phyloP scores from a whole-genome alignment of 2,329 filamentous ascomycete genomes.

The Verticillium nonalfalfae region DNA sequence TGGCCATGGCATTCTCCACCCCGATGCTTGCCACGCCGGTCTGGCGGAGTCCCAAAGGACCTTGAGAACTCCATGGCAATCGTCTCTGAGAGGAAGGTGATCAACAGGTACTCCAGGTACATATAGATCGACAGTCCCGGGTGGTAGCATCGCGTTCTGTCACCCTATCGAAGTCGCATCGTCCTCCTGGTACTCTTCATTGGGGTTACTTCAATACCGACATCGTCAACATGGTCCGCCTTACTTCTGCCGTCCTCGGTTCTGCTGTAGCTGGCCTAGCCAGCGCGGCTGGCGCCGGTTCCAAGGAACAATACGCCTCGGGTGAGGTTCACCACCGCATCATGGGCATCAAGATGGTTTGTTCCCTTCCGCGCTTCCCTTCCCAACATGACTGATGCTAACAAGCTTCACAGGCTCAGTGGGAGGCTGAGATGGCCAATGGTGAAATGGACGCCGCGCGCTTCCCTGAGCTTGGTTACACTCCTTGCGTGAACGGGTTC shows the following conservation, averaged over 20 bases:
- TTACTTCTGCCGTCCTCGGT: conserved; percentile 11
- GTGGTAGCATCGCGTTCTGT: background rate
- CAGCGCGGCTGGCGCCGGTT: conserved; percentile 15
- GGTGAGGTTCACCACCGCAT: conserved; percentile 14
- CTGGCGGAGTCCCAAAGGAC: background rate
- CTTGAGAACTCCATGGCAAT: background rate
- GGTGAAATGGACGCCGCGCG: conserved; percentile 25
- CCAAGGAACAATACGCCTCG: conserved; percentile 14
- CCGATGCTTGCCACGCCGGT: background rate
- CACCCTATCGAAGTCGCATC: background rate
- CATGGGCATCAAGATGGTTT: conserved; percentile 18
- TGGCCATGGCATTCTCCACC: conserved; percentile 3
- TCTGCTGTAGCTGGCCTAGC: conserved; percentile 13
- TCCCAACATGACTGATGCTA: background rate
- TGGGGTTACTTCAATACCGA: background rate
- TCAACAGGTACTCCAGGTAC: background rate
- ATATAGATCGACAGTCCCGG: background rate
- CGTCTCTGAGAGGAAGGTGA: background rate
- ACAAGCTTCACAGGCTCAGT: conserved; percentile 16
- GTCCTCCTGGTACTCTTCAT: background rate
- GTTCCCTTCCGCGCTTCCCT: background rate
- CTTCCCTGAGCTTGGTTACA: conserved; percentile 30
- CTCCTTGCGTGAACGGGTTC: conserved; percentile 32
- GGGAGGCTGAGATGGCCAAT: conserved; percentile 23
- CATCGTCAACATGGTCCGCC: conserved; percentile 13